These are phyloP conservation scores for Ballota nigra DNA, from an alignment of 257 asterid genomes.

Conservation along the genomic window DNA sequence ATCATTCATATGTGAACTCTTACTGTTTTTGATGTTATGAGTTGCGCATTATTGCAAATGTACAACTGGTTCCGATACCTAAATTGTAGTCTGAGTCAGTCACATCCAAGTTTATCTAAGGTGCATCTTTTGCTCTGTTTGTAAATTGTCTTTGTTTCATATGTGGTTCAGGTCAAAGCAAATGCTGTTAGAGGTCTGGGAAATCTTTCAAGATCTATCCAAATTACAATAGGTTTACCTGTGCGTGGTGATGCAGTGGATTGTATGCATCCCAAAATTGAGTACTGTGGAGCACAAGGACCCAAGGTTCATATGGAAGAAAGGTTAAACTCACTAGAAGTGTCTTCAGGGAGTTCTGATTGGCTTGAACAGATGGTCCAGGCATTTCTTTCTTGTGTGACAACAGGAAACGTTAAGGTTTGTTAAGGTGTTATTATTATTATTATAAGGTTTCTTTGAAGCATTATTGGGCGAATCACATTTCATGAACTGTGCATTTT, in stretches of 20 bases:
- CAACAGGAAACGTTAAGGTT: conserved; percentile 97
- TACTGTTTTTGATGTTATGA: neutral
- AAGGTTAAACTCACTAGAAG: conserved; percentile 33
- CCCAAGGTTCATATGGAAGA: conserved; percentile 30
- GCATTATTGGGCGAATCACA: conserved; percentile 14
- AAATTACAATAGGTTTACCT: conserved; percentile 40
- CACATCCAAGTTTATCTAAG: conserved; percentile 11
- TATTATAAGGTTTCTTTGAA: conserved; percentile 10
- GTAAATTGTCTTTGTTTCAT: neutral
- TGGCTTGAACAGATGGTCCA: conserved; percentile 91
- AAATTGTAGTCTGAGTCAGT: conserved; percentile 18
- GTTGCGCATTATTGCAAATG: conserved; percentile 8
- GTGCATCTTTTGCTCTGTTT: conserved; percentile 10
- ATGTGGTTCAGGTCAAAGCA: conserved; percentile 68
- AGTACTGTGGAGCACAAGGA: conserved; percentile 23
- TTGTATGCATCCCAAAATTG: conserved; percentile 18
- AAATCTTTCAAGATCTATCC: conserved; percentile 72
- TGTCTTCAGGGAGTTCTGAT: conserved; percentile 37
- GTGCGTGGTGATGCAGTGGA: conserved; percentile 31
- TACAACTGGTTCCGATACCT: neutral
- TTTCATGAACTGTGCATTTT: conserved; percentile 16
- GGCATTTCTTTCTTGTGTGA: conserved; percentile 87
- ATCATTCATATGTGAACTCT: neutral
- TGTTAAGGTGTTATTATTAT: conserved; percentile 9
- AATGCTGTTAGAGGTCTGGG: conserved; percentile 98